Conservation (phyloP, 179 eudicot genomes). For the Actinidia arguta region DNA sequence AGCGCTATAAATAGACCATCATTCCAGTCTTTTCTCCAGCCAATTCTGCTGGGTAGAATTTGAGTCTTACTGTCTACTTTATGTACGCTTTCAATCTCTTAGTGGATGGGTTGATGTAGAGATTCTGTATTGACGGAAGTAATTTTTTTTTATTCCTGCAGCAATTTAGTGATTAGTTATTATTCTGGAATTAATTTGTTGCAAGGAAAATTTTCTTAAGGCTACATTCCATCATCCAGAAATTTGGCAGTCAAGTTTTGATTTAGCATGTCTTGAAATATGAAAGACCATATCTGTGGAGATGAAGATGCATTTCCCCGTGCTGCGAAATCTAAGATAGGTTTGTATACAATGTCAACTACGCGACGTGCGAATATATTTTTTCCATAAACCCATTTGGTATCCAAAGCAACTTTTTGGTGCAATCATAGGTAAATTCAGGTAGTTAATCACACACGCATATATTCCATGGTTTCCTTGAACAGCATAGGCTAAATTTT, state of each 20-base stretch:
- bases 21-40: neutral
- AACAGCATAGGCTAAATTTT: neutral
- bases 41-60: neutral
- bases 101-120: neutral
- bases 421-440: neutral
- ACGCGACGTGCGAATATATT: neutral
- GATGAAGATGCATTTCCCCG: neutral
- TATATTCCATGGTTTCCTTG: neutral
- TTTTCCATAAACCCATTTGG: conserved; percentile 5
- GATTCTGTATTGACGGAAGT: neutral
- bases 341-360: neutral
- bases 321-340: neutral
- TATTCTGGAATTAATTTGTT: neutral
- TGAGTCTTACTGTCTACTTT: neutral
- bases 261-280: neutral
- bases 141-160: neutral
- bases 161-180: neutral
- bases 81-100: neutral
- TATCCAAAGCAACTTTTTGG: neutral
- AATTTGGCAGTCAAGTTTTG: neutral
- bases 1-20: neutral
- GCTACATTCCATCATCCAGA: neutral
- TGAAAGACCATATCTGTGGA: neutral
- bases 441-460: too few species aligned
- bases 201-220: neutral